phyloP scores from a whole-genome alignment of 2,329 filamentous ascomycete species.

The Talaromyces pinophilus region DNA sequence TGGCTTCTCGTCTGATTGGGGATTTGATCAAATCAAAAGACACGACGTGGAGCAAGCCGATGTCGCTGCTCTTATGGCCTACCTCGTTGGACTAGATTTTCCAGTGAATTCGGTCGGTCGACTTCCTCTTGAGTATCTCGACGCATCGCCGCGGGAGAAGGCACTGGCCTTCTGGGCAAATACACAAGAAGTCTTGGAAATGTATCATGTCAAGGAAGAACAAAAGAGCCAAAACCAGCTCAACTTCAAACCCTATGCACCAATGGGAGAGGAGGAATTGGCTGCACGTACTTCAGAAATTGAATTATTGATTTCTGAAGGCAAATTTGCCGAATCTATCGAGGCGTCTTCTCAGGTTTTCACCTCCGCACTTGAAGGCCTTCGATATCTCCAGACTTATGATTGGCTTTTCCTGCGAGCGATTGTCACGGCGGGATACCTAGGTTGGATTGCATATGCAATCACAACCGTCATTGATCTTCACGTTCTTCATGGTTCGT shows the following conservation, averaged over 20 bases:
- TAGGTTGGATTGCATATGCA: conserved; percentile 94
- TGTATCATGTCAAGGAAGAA: conserved; percentile 92
- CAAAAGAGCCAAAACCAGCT: conserved; percentile 75
- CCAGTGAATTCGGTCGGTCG: conserved; percentile 96
- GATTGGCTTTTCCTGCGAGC: conserved; percentile 95
- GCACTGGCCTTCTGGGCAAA: conserved; percentile 83
- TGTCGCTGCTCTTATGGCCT: conserved; percentile 92
- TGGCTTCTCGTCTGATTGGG: conserved; percentile 84
- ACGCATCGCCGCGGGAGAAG: conserved; percentile 71
- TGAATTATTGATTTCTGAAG: conserved; percentile 64
- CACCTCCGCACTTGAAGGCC: conserved; percentile 72
- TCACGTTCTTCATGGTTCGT: conserved; percentile 75
- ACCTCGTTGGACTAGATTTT: conserved; percentile 82
- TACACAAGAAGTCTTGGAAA: conserved; percentile 83
- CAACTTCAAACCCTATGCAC: conserved; percentile 73
- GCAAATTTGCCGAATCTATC: conserved; percentile 74
- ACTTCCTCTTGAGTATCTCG: conserved; percentile 79
- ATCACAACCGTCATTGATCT: conserved; percentile 84
- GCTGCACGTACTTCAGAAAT: conserved; percentile 70
- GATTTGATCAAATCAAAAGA: conserved; percentile 73
- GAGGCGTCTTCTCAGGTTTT: conserved; percentile 75
- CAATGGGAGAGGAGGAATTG: conserved; percentile 65
- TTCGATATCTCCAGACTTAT: conserved; percentile 95
- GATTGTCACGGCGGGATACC: conserved; percentile 83
- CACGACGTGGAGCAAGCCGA: conserved; percentile 95